These are phyloP conservation scores for Ziziphus jujuba DNA, from an alignment of 306 rosid genomes.

Conservation along the genomic window DNA sequence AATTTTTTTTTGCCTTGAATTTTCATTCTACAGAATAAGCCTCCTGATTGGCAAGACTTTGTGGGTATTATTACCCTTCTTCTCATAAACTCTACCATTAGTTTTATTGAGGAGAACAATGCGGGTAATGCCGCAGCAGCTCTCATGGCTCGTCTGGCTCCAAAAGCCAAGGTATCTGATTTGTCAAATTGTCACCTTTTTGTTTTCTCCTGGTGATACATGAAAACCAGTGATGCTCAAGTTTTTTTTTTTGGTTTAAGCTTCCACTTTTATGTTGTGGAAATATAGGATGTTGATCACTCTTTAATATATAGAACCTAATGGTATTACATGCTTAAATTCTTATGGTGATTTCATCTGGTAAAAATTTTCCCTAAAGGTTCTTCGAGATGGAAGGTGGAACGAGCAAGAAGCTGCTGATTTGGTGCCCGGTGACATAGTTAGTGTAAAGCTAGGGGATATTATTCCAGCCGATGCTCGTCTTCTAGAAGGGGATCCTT, in stretches of 20 bases:
- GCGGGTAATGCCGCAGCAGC: constrained; percentile 99
- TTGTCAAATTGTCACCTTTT: constrained; percentile 1
- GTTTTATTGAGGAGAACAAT: constrained; percentile 97
- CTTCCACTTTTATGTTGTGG: neutral
- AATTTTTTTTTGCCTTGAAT: neutral
- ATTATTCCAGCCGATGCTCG: constrained; percentile 93
- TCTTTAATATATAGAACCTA: neutral
- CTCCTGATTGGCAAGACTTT: constrained; percentile 99
- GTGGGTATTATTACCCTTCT: constrained; percentile 94
- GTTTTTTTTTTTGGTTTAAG: neutral
- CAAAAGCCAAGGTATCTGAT: constrained; percentile 83
- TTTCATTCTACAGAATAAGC: constrained; percentile 62
- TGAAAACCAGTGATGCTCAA: neutral
- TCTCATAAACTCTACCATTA: constrained; percentile 88
- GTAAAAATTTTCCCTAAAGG: constrained; percentile 46
- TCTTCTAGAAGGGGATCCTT: constrained; percentile 96
- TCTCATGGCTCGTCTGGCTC: constrained; percentile 98
- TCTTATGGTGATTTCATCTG: constrained; percentile 20
- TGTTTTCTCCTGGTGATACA: neutral
- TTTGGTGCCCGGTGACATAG: constrained; percentile 88
- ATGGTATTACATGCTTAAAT: neutral
- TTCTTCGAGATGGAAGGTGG: constrained; percentile 99
- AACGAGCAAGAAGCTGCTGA: constrained; percentile 76
- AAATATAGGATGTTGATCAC: neutral
- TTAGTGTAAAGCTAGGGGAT: constrained; percentile 93